Conservation (phyloP, 2,329 filamentous ascomycete genomes). For the Rutstroemia sp. region DNA sequence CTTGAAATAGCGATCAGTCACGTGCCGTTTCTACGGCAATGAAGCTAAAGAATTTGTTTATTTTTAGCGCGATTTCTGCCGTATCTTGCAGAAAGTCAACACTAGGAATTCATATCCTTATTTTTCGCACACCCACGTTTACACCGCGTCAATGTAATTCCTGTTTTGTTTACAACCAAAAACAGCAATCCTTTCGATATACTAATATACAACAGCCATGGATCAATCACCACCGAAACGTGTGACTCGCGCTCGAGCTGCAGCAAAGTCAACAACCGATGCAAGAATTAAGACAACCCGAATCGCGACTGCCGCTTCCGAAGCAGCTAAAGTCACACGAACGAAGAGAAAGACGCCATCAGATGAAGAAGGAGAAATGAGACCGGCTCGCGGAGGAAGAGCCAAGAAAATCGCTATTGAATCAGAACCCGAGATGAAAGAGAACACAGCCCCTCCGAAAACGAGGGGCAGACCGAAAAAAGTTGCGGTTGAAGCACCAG, state of each 20-base stretch:
- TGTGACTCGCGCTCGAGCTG: constrained; percentile 45
- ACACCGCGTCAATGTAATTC: not conserved
- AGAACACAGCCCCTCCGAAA: constrained; percentile 24
- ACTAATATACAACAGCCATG: constrained; percentile 32
- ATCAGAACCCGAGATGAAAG: constrained; percentile 22
- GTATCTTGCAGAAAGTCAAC: not conserved
- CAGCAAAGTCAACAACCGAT: constrained; percentile 33
- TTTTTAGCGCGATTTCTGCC: not conserved
- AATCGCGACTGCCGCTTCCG: constrained; percentile 42
- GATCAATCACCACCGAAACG: constrained; percentile 50
- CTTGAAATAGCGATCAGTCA: too few relatives aligned
- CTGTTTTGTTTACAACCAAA: not conserved
- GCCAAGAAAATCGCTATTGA: constrained; percentile 36
- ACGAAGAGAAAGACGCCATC: constrained; percentile 48
- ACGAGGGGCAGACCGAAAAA: constrained; percentile 41
- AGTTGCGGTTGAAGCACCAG: constrained; percentile 18
- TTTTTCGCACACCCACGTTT: not conserved
- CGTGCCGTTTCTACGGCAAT: too few relatives aligned
- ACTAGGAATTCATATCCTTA: not conserved
- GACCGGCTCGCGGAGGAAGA: constrained; percentile 39
- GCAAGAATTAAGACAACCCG: constrained; percentile 36
- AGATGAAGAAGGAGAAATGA: constrained; percentile 34
- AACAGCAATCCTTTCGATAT: not conserved
- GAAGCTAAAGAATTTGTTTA: too few relatives aligned
- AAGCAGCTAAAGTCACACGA: constrained; percentile 29